Percentiles rank a stretch among this genome's conserved stretches.
Evolutionary conservation across 192 early-diverging fungal species (phyloP).

Genomic region (Kickxella alabastrina): DNA sequence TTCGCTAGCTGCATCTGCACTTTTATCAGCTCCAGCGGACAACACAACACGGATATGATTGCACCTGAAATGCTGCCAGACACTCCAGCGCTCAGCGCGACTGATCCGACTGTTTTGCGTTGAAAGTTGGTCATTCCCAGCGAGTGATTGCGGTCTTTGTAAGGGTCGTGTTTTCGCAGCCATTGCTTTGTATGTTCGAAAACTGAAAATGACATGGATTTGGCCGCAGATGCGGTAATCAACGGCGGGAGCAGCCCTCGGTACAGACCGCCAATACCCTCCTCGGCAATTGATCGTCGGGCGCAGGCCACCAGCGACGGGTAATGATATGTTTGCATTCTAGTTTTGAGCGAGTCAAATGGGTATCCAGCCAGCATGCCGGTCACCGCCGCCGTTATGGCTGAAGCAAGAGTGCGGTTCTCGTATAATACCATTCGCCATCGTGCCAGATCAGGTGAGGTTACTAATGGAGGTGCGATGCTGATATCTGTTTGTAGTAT

Average conservation of each 20-base stretch:
- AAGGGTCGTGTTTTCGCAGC: slow-evolving; percentile 38
- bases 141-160: background rate
- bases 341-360: slow-evolving; percentile 95
- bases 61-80: slow-evolving; percentile 62
- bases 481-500: too few species aligned
- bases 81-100: slow-evolving; percentile 46
- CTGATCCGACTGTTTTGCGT: slow-evolving; percentile 42
- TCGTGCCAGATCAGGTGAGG: too few species aligned
- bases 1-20: slow-evolving; percentile 69
- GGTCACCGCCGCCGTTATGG: slow-evolving; percentile 64
- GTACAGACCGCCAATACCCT: slow-evolving; percentile 84
- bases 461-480: too few species aligned
- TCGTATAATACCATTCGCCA: slow-evolving; percentile 39
- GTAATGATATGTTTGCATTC: slow-evolving; percentile 94
- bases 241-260: slow-evolving; percentile 80
- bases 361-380: slow-evolving; percentile 71
- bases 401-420: slow-evolving; percentile 65
- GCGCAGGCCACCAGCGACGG: slow-evolving; percentile 74
- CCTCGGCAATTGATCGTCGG: slow-evolving; percentile 66
- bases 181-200: slow-evolving; percentile 71
- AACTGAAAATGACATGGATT: slow-evolving; percentile 86
- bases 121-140: slow-evolving; percentile 35
- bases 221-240: slow-evolving; percentile 78
- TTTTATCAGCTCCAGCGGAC: slow-evolving; percentile 76
- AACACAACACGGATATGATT: slow-evolving; percentile 64